These are phyloP conservation scores for Amanita molliuscula DNA, from an alignment of 768 basidiomycete species.

Conservation along the genomic window DNA sequence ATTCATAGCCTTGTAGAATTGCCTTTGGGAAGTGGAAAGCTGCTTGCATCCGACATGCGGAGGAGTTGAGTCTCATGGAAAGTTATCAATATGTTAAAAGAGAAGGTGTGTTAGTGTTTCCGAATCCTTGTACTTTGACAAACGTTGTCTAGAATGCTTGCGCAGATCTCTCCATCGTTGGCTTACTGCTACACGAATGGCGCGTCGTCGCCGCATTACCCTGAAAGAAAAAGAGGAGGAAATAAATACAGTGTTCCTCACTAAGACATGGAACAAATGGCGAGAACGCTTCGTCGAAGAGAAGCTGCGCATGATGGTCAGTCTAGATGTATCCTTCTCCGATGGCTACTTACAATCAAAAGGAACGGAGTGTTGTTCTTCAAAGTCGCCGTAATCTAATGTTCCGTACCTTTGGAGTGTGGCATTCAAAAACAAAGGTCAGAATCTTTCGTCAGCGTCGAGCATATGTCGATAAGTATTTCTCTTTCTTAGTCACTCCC, in stretches of 20 bases:
- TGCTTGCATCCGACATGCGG: slow-evolving; percentile 49
- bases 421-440: slow-evolving; percentile 71
- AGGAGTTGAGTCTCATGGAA: slow-evolving; percentile 72
- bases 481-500: slow-evolving; percentile 48
- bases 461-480: neutral
- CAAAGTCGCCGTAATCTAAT: slow-evolving; percentile 51
- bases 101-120: slow-evolving; percentile 41
- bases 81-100: slow-evolving; percentile 74
- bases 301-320: slow-evolving; percentile 54
- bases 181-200: slow-evolving; percentile 38
- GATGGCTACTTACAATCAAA: slow-evolving; percentile 2
- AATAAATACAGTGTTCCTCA: slow-evolving; percentile 39
- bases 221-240: slow-evolving; percentile 56
- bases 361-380: slow-evolving; percentile 53
- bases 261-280: slow-evolving; percentile 72
- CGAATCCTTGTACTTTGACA: neutral
- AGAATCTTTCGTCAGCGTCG: slow-evolving; percentile 3
- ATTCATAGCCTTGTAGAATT: slow-evolving; percentile 22
- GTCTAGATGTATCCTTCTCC: slow-evolving; percentile 11
- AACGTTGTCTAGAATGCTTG: slow-evolving; percentile 40
- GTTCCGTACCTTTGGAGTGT: slow-evolving; percentile 60
- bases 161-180: slow-evolving; percentile 64
- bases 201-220: slow-evolving; percentile 45
- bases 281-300: slow-evolving; percentile 59
- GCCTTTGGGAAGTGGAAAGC: slow-evolving; percentile 65